These are phyloP conservation scores for Lenwebbia sp. DNA, from an alignment of 345 rosid genomes.

Conservation along the genomic window DNA sequence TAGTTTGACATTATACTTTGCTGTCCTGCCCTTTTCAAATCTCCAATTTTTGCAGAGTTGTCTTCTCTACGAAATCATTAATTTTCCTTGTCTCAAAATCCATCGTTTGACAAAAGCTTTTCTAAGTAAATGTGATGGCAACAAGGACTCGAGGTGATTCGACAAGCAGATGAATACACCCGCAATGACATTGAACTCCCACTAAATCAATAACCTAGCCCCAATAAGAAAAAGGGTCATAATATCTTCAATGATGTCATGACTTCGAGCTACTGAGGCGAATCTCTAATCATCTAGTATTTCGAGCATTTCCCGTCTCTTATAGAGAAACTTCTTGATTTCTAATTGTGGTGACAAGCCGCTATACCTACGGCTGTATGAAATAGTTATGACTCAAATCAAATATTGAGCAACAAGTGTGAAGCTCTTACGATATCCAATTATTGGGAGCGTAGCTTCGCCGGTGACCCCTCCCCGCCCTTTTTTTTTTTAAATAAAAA, in stretches of 20 bases:
- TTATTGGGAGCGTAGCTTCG: not conserved
- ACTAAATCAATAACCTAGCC: not conserved
- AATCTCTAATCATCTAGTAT: fast-evolving
- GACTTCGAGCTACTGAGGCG: not conserved
- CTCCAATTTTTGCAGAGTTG: not conserved
- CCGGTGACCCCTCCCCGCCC: not conserved
- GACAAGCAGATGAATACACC: not conserved
- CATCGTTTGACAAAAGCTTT: not conserved
- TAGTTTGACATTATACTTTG: not conserved
- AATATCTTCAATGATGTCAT: not conserved
- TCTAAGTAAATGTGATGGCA: not conserved
- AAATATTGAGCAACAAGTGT: not conserved
- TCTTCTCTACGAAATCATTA: not conserved
- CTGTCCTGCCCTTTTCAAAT: not conserved
- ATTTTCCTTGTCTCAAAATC: not conserved
- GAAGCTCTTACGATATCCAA: not conserved
- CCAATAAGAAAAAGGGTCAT: not conserved
- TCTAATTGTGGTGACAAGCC: too few relatives aligned
- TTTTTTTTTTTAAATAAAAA: not conserved
- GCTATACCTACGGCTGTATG: too few relatives aligned
- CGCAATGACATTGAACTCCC: not conserved
- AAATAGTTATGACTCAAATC: not conserved
- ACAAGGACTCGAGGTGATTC: not conserved
- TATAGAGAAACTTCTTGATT: too few relatives aligned
- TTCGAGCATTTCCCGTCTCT: not conserved